Evolutionary conservation across 805 yeast species (phyloP), one percentile per base, ranked within the genome.

Genomic region (Yamadazyma olivae): DNA sequence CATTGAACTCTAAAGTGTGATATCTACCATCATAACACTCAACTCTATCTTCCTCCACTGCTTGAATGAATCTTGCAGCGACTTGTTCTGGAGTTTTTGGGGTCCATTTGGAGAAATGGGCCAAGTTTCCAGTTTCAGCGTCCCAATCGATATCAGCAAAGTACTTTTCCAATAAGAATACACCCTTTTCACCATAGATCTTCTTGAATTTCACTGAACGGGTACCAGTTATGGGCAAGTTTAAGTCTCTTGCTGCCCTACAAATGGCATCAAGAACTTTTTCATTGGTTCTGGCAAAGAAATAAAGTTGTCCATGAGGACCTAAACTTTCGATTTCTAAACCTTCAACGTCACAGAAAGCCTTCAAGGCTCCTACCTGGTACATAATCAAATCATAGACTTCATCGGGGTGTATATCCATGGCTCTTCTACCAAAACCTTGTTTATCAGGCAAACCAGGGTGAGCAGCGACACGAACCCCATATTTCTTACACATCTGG

Each of bases 391-490:
- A 27, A 33, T 57, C 50, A 35, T 49, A 59, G 9, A 61, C 48
- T 26, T 61, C 68, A 6, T 61, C 66, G 3, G 64, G 54, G 5
- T 58, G 45, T 36, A 61, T 59, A 12, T 42, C 55, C 61, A 56
- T 52, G 21, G 37, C 38, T 43, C 68, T 49, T 36, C 68, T 50
- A n/a, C 68, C 68, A 41, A 61, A 61, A 0, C 67, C 67, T 33
- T 58, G 50, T 23, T 35, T 49, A 34, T 61, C 68, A 3, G 64
- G 67, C 18, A 60, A 40, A 1, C 67, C 67, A 7, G 66, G 67
- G 32, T 61, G 67, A 4, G 67, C 56, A 1, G 67, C 67, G 19
- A 57, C 57, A 36, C 53, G 51, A 24, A 61, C 67, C 30, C 44
- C 40, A 40, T 55, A 40, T 30, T 56, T 44, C 29, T 62, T 62